Conservation (phyloP, 805 yeast genomes). For the Candida wancherniae region DNA sequence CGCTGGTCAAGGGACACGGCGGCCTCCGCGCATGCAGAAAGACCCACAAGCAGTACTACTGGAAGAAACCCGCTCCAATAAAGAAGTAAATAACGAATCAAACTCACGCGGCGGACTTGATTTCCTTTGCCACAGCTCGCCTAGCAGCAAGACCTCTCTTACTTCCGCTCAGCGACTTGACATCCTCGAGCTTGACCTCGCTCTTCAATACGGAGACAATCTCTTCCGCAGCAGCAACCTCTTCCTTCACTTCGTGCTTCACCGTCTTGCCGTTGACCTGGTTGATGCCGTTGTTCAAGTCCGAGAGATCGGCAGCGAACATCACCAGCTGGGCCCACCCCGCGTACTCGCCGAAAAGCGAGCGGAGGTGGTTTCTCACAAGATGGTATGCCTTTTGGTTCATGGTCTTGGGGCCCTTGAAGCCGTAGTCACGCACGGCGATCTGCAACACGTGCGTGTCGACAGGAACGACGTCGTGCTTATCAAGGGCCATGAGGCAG, state of each 20-base stretch:
- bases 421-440: slow-evolving; percentile 75
- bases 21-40: slow-evolving; percentile 83
- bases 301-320: slow-evolving; percentile 77
- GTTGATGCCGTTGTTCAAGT: slow-evolving; percentile 65
- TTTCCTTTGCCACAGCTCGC: slow-evolving; percentile 4
- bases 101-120: slow-evolving; percentile 6
- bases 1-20: slow-evolving; percentile 75
- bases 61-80: slow-evolving; percentile 57
- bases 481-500: slow-evolving; percentile 82
- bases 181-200: not conserved
- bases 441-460: slow-evolving; percentile 94
- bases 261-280: slow-evolving; percentile 12
- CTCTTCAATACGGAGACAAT: not conserved
- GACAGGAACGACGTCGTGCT: slow-evolving; percentile 85
- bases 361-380: slow-evolving; percentile 56
- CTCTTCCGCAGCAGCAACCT: not conserved
- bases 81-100: slow-evolving; percentile 23
- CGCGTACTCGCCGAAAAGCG: slow-evolving; percentile 84
- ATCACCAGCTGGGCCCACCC: slow-evolving; percentile 99
- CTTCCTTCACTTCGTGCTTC: slow-evolving; percentile 12
- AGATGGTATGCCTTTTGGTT: slow-evolving; percentile 48
- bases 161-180: not conserved
- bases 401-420: slow-evolving; percentile 44
- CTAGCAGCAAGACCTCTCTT: slow-evolving; percentile 1
- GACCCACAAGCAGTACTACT: slow-evolving; percentile 84